A percentile compares a stretch with the other conserved stretches of the same genome.
These are phyloP conservation scores for Cyclaneusma minus DNA, from an alignment of 2,329 filamentous ascomycete genomes.

Conservation along the genomic window DNA sequence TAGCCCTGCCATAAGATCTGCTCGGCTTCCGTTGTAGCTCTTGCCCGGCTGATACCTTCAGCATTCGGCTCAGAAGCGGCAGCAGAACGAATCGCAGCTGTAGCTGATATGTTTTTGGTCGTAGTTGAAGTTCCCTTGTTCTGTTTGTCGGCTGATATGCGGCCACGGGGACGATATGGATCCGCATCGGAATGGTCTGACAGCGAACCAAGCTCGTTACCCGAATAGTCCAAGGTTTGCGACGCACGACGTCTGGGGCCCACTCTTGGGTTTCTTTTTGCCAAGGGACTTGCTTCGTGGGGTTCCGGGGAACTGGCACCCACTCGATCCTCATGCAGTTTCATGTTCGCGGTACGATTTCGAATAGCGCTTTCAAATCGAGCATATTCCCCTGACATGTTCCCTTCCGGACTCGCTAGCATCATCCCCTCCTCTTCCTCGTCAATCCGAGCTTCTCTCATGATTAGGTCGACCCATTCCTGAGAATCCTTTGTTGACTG, in stretches of 20 bases:
- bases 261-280: constrained; percentile 11
- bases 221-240: constrained; percentile 48
- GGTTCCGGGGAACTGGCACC: constrained; percentile 45
- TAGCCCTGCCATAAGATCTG: constrained; percentile 90
- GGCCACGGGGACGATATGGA: too few species aligned
- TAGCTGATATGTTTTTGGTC: too few species aligned
- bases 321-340: constrained; percentile 16
- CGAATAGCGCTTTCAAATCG: too few species aligned
- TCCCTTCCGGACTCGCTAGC: constrained; percentile 46
- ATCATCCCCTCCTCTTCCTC: constrained; percentile 79
- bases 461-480: constrained; percentile 75
- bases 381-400: constrained; percentile 10
- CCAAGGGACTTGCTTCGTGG: constrained; percentile 18
- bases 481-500: constrained; percentile 57
- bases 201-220: constrained; percentile 58
- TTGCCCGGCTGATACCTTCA: too few species aligned
- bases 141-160: too few species aligned
- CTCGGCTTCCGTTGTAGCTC: too few species aligned
- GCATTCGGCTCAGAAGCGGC: constrained; percentile 22
- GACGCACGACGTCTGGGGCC: constrained; percentile 33
- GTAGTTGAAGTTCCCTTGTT: too few species aligned
- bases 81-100: constrained; percentile 35
- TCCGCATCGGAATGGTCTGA: constrained; percentile 76
- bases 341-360: constrained; percentile 14
- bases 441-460: constrained; percentile 66